Evolutionary conservation across 2,329 filamentous ascomycete species (phyloP), one percentile per base, ranked within the genome.

Genomic region (Sclerotinia trifoliorum): DNA sequence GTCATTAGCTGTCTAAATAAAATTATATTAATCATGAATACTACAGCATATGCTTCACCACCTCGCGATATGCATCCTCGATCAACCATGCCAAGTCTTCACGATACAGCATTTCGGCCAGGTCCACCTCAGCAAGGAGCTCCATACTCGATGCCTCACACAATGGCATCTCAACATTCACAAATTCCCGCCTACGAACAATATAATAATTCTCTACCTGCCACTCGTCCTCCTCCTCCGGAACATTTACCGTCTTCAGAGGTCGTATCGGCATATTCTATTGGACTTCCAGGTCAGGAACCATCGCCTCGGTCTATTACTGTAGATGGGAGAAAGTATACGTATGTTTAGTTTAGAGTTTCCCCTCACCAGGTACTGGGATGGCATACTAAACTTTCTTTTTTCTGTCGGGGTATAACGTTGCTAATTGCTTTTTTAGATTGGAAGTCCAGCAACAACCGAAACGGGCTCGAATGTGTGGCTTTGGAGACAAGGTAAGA

Each of bases 401-500:
- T 29, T 2, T 55, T 32, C 32, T 15, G 51, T 68, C 51, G 46
- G 29, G 51, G 35, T 65, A 35, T 4, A 51, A 35, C 56, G 35
- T 51, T 67, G 51, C 71, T 74, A 65, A 75, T 61, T 54, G 21
- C 21, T n/a, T 39, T n/a, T 83, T 79, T 79, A 90, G 88, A 70
- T 85, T 97, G 63, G 83, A 89, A 73, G 92, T 97, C 70, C 88
- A 92, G 73, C 95, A 99, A 81, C 93, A 98, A 79, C 95, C 95
- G 63, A 85, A 92, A 75, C 88, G 95, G 75, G 95, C 95, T 73
- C 91, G 95, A 70, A 98, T 98, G 95, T 99, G 95, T 81, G 95
- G 95, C 10, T 99, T 98, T 81, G 95, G 95, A 71, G 95, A 99
- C 82, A 99, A 98, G 86, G 92, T 95, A 81, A 68, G 70, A 60